Percentiles rank a stretch among this genome's conserved stretches.
Evolutionary conservation across 2,329 filamentous ascomycete genomes (phyloP).

Genomic region (Trichoderma koningiopsis): DNA sequence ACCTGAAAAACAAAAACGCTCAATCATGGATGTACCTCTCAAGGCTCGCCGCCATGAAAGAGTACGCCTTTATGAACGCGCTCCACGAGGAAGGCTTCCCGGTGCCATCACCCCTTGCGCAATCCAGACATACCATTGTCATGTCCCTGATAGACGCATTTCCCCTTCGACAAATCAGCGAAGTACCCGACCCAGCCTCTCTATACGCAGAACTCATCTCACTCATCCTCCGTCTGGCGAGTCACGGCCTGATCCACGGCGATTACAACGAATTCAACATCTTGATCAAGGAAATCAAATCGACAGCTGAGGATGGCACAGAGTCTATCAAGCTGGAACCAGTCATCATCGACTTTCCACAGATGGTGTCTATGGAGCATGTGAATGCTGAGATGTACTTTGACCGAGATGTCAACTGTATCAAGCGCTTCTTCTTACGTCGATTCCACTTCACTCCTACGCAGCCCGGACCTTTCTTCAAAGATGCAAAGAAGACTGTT

Average conservation of each 20-base stretch:
- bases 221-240: constrained; percentile 80
- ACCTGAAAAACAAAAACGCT: constrained; percentile 76
- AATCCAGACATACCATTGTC: constrained; percentile 93
- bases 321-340: constrained; percentile 64
- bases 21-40: constrained; percentile 99
- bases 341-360: constrained; percentile 94
- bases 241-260: constrained; percentile 89
- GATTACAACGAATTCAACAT: constrained; percentile 99
- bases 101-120: constrained; percentile 83
- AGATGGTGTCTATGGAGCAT: constrained; percentile 97
- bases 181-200: constrained; percentile 78
- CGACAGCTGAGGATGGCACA: constrained; percentile 43
- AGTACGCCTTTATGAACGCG: constrained; percentile 91
- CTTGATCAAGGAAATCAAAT: constrained; percentile 75
- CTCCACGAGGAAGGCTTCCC: constrained; percentile 82
- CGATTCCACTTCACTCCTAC: constrained; percentile 86
- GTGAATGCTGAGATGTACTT: constrained; percentile 96
- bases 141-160: constrained; percentile 95
- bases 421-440: constrained; percentile 90
- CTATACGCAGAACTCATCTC: constrained; percentile 90
- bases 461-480: constrained; percentile 80
- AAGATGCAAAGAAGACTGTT: constrained; percentile 75
- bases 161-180: constrained; percentile 83
- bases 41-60: constrained; percentile 86
- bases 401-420: constrained; percentile 90